Evolutionary conservation across 2,329 filamentous ascomycete genomes (phyloP).

Genomic region (Claviceps africana): DNA sequence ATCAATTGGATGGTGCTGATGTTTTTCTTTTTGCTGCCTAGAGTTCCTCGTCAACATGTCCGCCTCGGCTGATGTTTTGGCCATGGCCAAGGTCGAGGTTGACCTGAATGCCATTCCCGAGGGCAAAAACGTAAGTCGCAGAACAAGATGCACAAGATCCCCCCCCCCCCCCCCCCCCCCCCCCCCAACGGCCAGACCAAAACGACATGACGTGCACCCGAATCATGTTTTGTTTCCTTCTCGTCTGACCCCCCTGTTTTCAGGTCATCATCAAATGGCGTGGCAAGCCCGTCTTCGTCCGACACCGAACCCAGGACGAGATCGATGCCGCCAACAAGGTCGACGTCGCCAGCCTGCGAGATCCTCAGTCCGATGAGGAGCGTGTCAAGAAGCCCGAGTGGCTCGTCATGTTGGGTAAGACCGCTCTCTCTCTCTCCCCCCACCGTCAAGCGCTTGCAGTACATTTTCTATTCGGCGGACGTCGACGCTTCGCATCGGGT

Average conservation of each 20-base stretch:
- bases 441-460: not conserved
- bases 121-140: slow-evolving; percentile 83
- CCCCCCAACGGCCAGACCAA: no score
- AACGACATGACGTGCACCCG: no score
- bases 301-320: slow-evolving; percentile 85
- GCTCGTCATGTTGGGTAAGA: slow-evolving; percentile 89
- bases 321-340: slow-evolving; percentile 89
- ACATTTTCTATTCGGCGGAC: not conserved
- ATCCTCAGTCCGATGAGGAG: slow-evolving; percentile 80
- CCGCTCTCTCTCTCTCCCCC: not conserved
- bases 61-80: slow-evolving; percentile 92
- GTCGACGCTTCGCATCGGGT: not conserved
- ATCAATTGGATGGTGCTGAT: slow-evolving; percentile 17
- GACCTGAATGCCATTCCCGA: slow-evolving; percentile 85
- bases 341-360: slow-evolving; percentile 70
- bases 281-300: slow-evolving; percentile 99
- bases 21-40: slow-evolving; percentile 24
- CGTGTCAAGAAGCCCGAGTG: slow-evolving; percentile 98
- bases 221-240: not conserved
- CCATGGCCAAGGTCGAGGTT: slow-evolving; percentile 98
- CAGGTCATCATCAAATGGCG: slow-evolving; percentile 99
- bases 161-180: no score
- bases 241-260: not conserved
- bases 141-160: not conserved
- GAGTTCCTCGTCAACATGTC: slow-evolving; percentile 99